phyloP scores from a whole-genome alignment of 176 grass and related monocot genomes.

The Zizania latifolia region DNA sequence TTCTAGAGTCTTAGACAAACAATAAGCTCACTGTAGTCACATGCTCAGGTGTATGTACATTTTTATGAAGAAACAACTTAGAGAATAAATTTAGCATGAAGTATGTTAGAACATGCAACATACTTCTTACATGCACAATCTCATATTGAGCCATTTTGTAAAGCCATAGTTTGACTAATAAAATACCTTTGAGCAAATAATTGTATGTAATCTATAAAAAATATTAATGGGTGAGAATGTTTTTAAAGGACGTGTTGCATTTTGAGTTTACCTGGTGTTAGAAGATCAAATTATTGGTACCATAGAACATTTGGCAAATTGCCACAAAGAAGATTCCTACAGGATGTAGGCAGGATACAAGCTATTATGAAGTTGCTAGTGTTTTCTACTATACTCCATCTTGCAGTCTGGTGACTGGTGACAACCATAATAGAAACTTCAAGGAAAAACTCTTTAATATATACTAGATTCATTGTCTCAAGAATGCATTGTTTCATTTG shows the following conservation, averaged over 20 bases:
- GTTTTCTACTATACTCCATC: background rate
- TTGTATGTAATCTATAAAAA: background rate
- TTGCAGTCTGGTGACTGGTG: background rate
- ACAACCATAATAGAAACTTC: constrained; percentile 14
- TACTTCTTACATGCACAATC: background rate
- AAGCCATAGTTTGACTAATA: background rate
- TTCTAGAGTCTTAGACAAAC: background rate
- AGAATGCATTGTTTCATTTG: background rate
- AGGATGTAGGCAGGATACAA: constrained; percentile 1
- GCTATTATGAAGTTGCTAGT: background rate
- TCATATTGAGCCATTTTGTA: constrained; percentile 10
- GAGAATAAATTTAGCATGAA: background rate
- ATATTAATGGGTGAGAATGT: background rate
- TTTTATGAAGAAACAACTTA: background rate
- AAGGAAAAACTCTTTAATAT: too few species aligned
- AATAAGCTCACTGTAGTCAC: background rate
- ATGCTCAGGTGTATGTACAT: constrained; percentile 9
- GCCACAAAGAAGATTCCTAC: background rate
- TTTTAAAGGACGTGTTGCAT: background rate
- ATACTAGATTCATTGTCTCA: background rate
- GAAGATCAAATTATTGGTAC: background rate
- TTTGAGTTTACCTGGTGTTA: constrained; percentile 12
- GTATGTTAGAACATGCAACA: background rate
- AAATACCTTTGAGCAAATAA: background rate
- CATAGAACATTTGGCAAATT: background rate